Evolutionary conservation across 805 yeast genomes (phyloP).

Genomic region (Starmerella sp.): DNA sequence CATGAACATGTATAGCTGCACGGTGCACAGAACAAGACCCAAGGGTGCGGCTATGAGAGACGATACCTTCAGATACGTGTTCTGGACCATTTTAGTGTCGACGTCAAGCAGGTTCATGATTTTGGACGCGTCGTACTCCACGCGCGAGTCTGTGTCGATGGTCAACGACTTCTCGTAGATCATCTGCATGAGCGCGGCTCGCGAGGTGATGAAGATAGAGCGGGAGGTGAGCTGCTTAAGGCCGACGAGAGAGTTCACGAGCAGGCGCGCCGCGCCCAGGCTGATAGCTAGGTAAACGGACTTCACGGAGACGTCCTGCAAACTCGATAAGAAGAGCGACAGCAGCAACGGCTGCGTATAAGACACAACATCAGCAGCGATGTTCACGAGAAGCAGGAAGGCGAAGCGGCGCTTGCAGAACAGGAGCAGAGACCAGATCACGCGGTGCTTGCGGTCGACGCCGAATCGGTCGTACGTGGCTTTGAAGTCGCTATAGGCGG

Average conservation of each 20-base stretch:
- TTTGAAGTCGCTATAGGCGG: background rate
- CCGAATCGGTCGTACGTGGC: background rate
- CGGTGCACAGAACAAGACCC: constrained; percentile 68
- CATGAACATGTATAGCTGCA: constrained; percentile 58
- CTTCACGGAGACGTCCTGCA: background rate
- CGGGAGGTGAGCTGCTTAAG: background rate
- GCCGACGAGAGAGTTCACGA: background rate
- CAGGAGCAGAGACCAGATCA: constrained; percentile 8
- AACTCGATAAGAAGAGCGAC: constrained; percentile 11
- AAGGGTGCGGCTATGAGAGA: constrained; percentile 89
- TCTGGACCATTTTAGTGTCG: constrained; percentile 57
- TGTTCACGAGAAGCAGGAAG: background rate
- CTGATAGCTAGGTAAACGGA: background rate
- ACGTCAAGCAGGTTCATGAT: constrained; percentile 67
- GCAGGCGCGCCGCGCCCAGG: background rate
- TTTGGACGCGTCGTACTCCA: constrained; percentile 62
- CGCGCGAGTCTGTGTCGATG: constrained; percentile 43
- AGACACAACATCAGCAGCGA: constrained; percentile 8
- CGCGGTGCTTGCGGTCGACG: background rate
- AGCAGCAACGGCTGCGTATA: constrained; percentile 16
- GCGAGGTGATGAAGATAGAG: background rate
- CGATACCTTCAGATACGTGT: constrained; percentile 62
- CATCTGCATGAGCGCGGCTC: background rate
- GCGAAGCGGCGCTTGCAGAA: background rate
- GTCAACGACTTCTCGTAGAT: constrained; percentile 55